A percentile compares a stretch with the other conserved stretches of the same genome.
phyloP scores from a whole-genome alignment of 2,329 filamentous ascomycete genomes.

The Ophiostoma piceae region DNA sequence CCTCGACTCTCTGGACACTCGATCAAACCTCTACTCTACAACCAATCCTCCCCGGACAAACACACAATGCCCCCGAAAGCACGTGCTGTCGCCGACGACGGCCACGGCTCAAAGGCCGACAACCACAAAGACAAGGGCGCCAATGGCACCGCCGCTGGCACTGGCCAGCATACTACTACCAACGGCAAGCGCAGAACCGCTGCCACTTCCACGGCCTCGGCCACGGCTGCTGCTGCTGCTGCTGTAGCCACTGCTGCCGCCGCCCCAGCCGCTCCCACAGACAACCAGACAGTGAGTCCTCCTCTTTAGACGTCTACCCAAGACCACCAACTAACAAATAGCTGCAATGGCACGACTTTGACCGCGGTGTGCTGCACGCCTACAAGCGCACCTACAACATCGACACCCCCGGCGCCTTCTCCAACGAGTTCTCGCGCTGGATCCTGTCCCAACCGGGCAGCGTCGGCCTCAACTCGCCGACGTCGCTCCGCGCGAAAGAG shows the following conservation, averaged over 20 bases:
- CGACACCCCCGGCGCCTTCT: slow-evolving; percentile 65
- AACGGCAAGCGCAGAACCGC: slow-evolving; percentile 50
- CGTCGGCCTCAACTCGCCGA: slow-evolving; percentile 68
- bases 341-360: slow-evolving; percentile 64
- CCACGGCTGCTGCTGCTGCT: slow-evolving; percentile 31
- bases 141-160: slow-evolving; percentile 22
- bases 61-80: slow-evolving; percentile 25
- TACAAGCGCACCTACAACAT: slow-evolving; percentile 72
- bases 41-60: neutral
- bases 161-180: slow-evolving; percentile 34
- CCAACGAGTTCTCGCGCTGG: slow-evolving; percentile 56
- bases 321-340: slow-evolving; percentile 30
- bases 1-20: neutral
- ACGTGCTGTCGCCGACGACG: slow-evolving; percentile 24
- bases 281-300: slow-evolving; percentile 18
- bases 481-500: slow-evolving; percentile 63
- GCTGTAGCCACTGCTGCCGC: slow-evolving; percentile 26
- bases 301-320: neutral
- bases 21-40: neutral
- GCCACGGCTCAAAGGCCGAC: slow-evolving; percentile 39
- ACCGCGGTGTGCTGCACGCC: slow-evolving; percentile 62
- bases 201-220: slow-evolving; percentile 40
- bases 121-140: slow-evolving; percentile 43
- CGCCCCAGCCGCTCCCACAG: slow-evolving; percentile 12
- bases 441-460: slow-evolving; percentile 56